Evolutionary conservation across 345 rosid species (phyloP).

Genomic region (Syzygium jambos): DNA sequence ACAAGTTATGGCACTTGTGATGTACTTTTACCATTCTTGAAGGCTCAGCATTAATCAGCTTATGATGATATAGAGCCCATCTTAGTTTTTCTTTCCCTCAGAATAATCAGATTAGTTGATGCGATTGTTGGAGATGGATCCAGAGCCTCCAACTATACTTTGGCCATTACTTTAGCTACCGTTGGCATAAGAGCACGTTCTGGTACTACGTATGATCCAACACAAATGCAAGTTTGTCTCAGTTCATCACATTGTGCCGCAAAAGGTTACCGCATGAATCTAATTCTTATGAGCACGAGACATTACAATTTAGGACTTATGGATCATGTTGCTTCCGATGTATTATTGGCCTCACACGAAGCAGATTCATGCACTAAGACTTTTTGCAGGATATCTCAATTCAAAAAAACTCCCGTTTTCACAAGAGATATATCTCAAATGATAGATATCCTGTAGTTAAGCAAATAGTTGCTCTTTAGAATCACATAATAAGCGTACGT

Average conservation of each 20-base stretch:
- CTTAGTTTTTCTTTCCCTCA: neutral
- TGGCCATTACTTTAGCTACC: neutral
- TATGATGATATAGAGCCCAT: neutral
- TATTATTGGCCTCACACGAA: neutral
- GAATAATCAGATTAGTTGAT: neutral
- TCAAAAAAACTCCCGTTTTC: neutral
- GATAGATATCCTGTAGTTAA: neutral
- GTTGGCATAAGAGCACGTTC: neutral
- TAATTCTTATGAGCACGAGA: neutral
- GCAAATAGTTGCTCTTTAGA: neutral
- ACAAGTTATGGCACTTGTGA: too few relatives aligned
- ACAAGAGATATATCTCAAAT: neutral
- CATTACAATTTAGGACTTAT: neutral
- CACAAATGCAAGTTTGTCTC: neutral
- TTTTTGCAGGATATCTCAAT: neutral
- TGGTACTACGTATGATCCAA: neutral
- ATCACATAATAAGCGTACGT: too few relatives aligned
- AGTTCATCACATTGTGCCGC: neutral
- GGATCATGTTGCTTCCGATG: neutral
- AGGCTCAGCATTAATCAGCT: neutral
- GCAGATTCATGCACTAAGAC: neutral
- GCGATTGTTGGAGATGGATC: neutral
- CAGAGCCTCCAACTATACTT: neutral
- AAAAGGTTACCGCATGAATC: neutral
- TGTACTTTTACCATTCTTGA: too few relatives aligned